Conservation (phyloP, 768 basidiomycete species). For the Xanthoconium stramineum region DNA sequence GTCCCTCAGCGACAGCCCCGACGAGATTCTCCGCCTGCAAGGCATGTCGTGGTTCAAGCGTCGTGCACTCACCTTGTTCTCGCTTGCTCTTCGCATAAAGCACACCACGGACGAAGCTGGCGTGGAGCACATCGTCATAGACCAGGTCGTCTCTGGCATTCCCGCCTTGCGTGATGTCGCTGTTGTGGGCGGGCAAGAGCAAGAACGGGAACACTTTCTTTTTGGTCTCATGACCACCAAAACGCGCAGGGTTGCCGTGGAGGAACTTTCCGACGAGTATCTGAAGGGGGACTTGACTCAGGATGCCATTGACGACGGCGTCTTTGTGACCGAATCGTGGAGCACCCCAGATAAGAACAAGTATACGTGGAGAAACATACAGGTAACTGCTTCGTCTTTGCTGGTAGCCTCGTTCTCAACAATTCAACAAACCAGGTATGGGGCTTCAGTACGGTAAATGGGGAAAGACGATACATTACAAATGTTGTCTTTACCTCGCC, state of each 20-base stretch:
- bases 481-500: neutral
- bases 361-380: neutral
- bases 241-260: neutral
- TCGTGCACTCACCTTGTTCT: conserved; percentile 53
- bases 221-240: conserved; percentile 48
- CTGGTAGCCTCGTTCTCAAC: neutral
- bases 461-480: neutral
- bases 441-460: neutral
- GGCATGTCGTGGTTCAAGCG: conserved; percentile 73
- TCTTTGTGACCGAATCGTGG: neutral
- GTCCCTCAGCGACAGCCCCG: conserved; percentile 55
- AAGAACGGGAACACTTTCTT: conserved; percentile 49
- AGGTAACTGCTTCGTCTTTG: neutral
- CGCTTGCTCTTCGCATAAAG: conserved; percentile 56
- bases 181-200: conserved; percentile 51
- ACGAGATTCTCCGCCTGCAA: conserved; percentile 64
- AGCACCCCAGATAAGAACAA: neutral
- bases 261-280: neutral
- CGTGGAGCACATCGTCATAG: conserved; percentile 63
- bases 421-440: neutral
- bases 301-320: neutral
- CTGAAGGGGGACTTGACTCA: neutral
- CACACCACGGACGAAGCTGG: conserved; percentile 61
- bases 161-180: conserved; percentile 51
- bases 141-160: conserved; percentile 61